Base-by-base conservation (phyloP, 306 rosid species). In the Acacia melanoxylon region DNA sequence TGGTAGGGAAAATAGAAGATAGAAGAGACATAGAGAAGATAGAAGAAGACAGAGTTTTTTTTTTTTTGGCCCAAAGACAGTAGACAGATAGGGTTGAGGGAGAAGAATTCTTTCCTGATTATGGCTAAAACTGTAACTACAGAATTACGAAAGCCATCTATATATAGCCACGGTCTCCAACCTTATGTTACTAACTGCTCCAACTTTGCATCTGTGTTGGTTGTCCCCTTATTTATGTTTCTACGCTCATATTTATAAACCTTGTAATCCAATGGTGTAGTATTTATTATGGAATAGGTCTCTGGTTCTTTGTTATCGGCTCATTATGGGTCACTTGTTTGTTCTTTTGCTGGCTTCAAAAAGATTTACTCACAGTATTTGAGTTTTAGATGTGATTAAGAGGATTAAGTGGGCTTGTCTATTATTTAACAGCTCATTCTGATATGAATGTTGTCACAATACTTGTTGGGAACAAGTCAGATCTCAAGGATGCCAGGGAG, bases 391-490 rank as follows among this genome's bases (percentile, higher is more conserved):
- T 83, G 63, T 70, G 81, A 80, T 81, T 78, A 80, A 81, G 78
- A 85, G 86, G 86, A 85, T 83, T 92, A 86, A 90, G 86, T 82
- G 83, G 84, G 86, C 71, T 83, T 85, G 35, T 90, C 74, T 89
- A 51, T 79, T 82, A 74, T 85, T 85, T 79, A 84, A 91, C 97
- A 95, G 99, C 96, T 91, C 99, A 95, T 81, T 95, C 97, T 37
- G 98, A 93, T 87, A 95, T 95, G 99, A 95, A 95, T 81, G 98
- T 95, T 56, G 98, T 93, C 42, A 92, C 96, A 1, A 92, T 95
- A 84, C 99, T 95, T 76, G 93, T 95, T 27, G 99, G 99, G 78
- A 95, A 95, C 93, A 95, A 95, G 84, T 91, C 94, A 37, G 99
- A 95, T 91, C 97, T 93, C 40, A 91, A 91, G 88, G 98, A 95